These are phyloP conservation scores for Parachlorella kessleri DNA, from an alignment of 139 green algal genomes.

Conservation along the genomic window DNA sequence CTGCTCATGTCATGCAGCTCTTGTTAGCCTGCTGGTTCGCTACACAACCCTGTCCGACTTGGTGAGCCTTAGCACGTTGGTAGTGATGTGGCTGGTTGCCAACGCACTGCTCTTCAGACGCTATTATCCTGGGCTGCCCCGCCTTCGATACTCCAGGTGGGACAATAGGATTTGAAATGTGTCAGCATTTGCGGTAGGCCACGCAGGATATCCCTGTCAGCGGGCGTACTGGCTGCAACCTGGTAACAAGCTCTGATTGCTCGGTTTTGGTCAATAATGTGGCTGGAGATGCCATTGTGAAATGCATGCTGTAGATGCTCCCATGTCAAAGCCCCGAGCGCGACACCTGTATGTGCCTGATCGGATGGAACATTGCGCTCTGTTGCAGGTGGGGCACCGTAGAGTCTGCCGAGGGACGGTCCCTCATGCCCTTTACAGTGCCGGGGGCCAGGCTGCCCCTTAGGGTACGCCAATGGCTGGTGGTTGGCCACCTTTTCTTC, in stretches of 20 bases:
- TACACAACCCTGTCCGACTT: conserved; percentile 4
- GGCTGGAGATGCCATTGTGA: no score
- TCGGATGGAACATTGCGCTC: no score
- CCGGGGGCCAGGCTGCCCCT: background rate
- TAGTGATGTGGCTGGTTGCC: conserved; percentile 31
- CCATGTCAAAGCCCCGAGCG: background rate
- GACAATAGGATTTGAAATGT: no score
- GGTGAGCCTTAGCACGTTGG: conserved; percentile 13
- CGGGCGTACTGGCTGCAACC: no score
- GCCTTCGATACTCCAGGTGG: background rate
- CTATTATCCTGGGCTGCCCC: conserved; percentile 32
- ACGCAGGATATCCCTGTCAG: no score
- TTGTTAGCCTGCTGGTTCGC: conserved; percentile 22
- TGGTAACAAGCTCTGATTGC: no score
- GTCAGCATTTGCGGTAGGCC: no score
- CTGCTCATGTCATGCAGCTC: no score
- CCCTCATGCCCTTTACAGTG: background rate
- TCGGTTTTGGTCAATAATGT: no score
- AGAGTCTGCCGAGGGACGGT: background rate
- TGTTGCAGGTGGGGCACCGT: conserved; percentile 32
- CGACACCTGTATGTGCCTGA: background rate
- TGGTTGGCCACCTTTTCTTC: conserved; percentile 10
- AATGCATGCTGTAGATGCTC: no score
- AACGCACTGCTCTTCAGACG: conserved; percentile 35
- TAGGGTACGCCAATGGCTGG: conserved; percentile 1